These are phyloP conservation scores for Dryas octopetala DNA, from an alignment of 306 rosid species.

Conservation along the genomic window DNA sequence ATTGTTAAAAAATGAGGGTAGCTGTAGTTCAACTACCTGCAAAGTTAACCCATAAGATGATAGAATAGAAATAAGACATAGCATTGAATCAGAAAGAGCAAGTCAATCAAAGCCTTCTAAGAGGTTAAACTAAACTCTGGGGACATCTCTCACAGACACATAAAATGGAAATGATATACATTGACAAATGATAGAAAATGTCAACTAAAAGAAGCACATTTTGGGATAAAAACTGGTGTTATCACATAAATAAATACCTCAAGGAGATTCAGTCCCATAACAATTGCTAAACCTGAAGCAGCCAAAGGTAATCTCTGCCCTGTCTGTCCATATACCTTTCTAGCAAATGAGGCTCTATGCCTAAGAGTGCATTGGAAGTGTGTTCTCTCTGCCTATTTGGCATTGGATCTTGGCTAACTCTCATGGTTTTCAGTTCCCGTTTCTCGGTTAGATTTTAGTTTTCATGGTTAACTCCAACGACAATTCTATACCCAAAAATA, in stretches of 20 bases:
- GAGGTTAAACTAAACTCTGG: neutral
- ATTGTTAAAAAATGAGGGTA: slow-evolving; percentile 84
- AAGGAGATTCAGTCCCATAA: slow-evolving; percentile 92
- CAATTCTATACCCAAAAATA: no score
- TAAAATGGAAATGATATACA: neutral
- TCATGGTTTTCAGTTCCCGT: no score
- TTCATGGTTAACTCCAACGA: no score
- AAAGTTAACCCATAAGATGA: neutral
- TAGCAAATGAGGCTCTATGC: slow-evolving; percentile 92
- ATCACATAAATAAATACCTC: slow-evolving; percentile 49
- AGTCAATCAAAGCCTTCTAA: neutral
- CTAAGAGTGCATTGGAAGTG: slow-evolving; percentile 50
- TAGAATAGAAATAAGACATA: neutral
- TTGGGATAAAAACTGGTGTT: neutral
- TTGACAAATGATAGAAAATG: neutral
- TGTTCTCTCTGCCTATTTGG: no score
- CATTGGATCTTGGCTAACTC: no score
- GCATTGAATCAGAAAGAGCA: neutral
- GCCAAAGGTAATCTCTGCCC: slow-evolving; percentile 94
- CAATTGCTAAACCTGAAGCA: slow-evolving; percentile 89
- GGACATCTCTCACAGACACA: neutral
- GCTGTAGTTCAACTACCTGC: slow-evolving; percentile 78
- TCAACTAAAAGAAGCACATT: neutral
- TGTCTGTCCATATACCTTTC: slow-evolving; percentile 96
- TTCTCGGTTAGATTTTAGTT: no score